Percentiles rank a stretch among this genome's conserved stretches.
Evolutionary conservation across 2,329 filamentous ascomycete genomes (phyloP).

Genomic region (Alternaria consortialis): DNA sequence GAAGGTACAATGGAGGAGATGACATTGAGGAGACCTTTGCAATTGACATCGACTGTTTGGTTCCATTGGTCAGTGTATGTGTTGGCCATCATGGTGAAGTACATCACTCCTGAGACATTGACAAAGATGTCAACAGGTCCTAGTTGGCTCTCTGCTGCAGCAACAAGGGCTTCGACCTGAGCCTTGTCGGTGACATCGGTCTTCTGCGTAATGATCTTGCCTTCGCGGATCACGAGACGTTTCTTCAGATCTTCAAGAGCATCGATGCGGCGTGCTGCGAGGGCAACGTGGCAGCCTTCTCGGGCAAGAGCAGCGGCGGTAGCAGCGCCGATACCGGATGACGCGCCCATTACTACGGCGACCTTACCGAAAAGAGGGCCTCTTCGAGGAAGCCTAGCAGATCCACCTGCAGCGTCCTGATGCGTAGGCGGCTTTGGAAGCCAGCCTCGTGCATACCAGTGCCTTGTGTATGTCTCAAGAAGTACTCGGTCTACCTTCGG

Average conservation of each 20-base stretch:
- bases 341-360: conserved; percentile 80
- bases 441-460: conserved; percentile 84
- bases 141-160: conserved; percentile 66
- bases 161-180: conserved; percentile 73
- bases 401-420: conserved; percentile 56
- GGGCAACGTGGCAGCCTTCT: conserved; percentile 75
- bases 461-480: conserved; percentile 80
- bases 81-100: conserved; percentile 88
- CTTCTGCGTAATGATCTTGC: conserved; percentile 72
- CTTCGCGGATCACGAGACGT: conserved; percentile 64
- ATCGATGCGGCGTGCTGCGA: conserved; percentile 75
- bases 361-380: conserved; percentile 74
- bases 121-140: conserved; percentile 82
- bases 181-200: conserved; percentile 76
- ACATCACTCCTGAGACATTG: conserved; percentile 85
- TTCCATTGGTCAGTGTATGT: conserved; percentile 78
- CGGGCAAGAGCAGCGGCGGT: conserved; percentile 73
- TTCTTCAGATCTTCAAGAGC: conserved; percentile 73
- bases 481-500: conserved; percentile 74
- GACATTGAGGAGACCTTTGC: conserved; percentile 81
- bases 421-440: conserved; percentile 69
- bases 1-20: conserved; percentile 73
- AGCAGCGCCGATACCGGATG: conserved; percentile 80
- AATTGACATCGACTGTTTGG: conserved; percentile 84
- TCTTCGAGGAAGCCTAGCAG: conserved; percentile 56